Percentiles rank a stretch among this genome's conserved stretches.
phyloP scores from a whole-genome alignment of 139 green algal genomes.

The Chlamydomonas schloesseri region DNA sequence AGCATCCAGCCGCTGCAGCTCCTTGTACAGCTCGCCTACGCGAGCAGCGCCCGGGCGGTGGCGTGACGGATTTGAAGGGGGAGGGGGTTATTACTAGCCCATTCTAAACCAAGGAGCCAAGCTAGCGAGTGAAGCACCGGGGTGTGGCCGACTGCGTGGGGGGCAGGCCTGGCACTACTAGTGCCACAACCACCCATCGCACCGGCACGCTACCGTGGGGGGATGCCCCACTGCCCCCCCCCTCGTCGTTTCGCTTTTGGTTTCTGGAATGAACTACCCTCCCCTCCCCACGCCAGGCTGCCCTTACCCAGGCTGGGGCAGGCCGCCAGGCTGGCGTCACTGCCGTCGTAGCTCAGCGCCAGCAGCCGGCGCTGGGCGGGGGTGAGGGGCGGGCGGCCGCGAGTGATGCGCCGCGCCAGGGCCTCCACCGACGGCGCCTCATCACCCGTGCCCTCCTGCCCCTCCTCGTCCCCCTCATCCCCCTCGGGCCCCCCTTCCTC shows the following conservation, averaged over 20 bases:
- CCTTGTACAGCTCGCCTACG: background rate
- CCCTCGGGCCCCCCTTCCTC: background rate
- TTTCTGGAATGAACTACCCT: no score
- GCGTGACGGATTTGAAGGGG: background rate
- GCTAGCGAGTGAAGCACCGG: no score
- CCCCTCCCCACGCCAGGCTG: no score
- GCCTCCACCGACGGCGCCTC: background rate
- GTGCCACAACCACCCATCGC: no score
- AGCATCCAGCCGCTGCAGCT: background rate
- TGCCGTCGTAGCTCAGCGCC: constrained; percentile 5
- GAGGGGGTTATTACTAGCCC: no score
- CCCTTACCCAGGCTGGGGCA: constrained; percentile 6
- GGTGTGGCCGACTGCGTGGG: no score
- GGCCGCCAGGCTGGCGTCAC: background rate
- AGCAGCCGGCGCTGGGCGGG: constrained; percentile 16
- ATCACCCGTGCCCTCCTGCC: background rate
- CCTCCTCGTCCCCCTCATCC: background rate
- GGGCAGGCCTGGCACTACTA: no score
- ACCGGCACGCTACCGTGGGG: no score
- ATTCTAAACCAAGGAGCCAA: no score
- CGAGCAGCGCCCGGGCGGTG: background rate
- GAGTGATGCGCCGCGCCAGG: background rate
- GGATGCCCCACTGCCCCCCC: no score
- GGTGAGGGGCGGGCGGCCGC: background rate
- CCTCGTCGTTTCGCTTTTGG: no score